Evolutionary conservation across 2,329 filamentous ascomycete genomes (phyloP).

Genomic region (Botrytis medusae): DNA sequence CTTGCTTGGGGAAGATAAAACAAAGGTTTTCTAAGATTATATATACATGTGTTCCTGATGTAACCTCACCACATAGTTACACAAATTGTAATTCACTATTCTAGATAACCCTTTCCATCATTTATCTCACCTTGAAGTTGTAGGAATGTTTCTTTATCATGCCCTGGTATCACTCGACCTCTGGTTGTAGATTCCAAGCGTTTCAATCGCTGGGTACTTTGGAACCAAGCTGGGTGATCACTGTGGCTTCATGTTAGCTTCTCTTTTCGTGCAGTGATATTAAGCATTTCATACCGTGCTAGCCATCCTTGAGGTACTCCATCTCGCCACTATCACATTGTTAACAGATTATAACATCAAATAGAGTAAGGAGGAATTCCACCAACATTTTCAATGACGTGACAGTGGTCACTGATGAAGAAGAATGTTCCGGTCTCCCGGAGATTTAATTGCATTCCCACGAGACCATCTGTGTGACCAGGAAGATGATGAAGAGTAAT

Average conservation of each 20-base stretch:
- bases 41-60: background rate
- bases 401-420: slow-evolving; percentile 41
- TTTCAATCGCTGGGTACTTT: slow-evolving; percentile 39
- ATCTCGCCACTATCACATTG: slow-evolving; percentile 31
- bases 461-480: slow-evolving; percentile 36
- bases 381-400: slow-evolving; percentile 39
- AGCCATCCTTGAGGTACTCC: slow-evolving; percentile 41
- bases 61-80: background rate
- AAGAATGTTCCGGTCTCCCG: slow-evolving; percentile 39
- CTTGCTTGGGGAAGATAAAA: background rate
- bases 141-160: slow-evolving; percentile 36
- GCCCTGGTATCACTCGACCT: slow-evolving; percentile 35
- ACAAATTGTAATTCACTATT: background rate
- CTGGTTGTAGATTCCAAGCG: slow-evolving; percentile 37
- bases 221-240: slow-evolving; percentile 40
- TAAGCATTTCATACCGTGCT: slow-evolving; percentile 31
- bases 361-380: background rate
- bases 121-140: slow-evolving; percentile 35
- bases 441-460: slow-evolving; percentile 41
- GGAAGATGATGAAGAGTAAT: slow-evolving; percentile 39
- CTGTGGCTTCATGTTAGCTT: slow-evolving; percentile 24
- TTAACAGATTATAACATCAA: background rate
- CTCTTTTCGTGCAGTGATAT: background rate
- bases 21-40: background rate
- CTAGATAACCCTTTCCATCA: slow-evolving; percentile 23